Evolutionary conservation across 1,284 basidiomycete genomes (phyloP), one percentile per base, ranked within the genome.

Genomic region (Malassezia globosa): DNA sequence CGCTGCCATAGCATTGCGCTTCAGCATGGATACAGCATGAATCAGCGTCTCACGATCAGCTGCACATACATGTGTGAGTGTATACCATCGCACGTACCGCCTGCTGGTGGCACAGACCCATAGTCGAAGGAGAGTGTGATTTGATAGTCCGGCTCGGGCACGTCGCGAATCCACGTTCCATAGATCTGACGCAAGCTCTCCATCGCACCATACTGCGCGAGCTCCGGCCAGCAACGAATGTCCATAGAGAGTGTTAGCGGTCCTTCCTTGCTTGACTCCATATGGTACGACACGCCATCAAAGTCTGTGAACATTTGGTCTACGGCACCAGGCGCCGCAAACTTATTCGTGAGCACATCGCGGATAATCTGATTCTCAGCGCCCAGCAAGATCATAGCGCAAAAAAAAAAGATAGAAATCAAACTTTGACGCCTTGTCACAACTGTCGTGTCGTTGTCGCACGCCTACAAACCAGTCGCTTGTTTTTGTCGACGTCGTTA

Each of bases 221-320:
- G 81, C 72, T 97, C 87, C 53, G 83, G 79, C 92, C 92, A 99
- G 77, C 94, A 99, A 39, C 66, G 63, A 59, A 97, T 90, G 73
- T 83, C 83, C 87, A 99, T 97, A 27, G 90, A 95, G 14, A 99
- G 79, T 31, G 86, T 77, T 18, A 92, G 75, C 2, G 80, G 73
- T 0, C 69, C 63, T 2, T 84, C 83, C 72, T 76, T 77, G 61
- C 88, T 88, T 67, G 82, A 81, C 35, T 86, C 81, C 45, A 97
- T 74, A 72, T 85, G 89, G 75, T 96, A 97, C 40, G 88, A 81
- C 44, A 97, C 90, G 42, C 87, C 85, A 74, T 99, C 94, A 68
- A 89, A 97, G 75, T 97, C 92, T 47, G 95, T 90, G 63, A 97
- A 96, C 54, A 86, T 82, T 53, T 96, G 84, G 75, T 97, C 94